Percentiles rank a stretch among this genome's conserved stretches.
Conservation (phyloP, 1,284 basidiomycete species). For the Nidula niveotomentosa region DNA sequence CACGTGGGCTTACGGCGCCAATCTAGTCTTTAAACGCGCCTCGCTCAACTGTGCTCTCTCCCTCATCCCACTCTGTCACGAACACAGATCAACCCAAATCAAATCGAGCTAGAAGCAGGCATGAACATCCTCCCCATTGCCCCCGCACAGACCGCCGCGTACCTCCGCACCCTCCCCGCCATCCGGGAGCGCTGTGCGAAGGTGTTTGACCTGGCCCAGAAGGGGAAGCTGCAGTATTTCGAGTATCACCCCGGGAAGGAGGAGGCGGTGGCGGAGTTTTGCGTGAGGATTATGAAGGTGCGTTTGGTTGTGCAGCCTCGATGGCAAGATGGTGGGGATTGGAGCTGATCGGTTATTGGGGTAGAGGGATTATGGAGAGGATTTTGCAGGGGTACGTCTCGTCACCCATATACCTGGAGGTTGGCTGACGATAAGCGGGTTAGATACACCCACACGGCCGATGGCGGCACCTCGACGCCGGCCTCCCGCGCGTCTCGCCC, state of each 20-base stretch:
- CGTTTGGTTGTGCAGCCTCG: constrained; percentile 4
- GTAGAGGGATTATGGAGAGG: constrained; percentile 78
- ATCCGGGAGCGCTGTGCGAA: constrained; percentile 83
- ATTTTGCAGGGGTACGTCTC: constrained; percentile 1
- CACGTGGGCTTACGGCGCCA: too few species aligned
- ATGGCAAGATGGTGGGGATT: neutral
- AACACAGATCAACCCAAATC: too few species aligned
- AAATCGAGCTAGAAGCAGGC: too few species aligned
- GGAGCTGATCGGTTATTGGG: constrained; percentile 2
- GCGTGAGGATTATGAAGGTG: constrained; percentile 80
- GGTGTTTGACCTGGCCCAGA: constrained; percentile 77
- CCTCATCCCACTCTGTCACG: too few species aligned
- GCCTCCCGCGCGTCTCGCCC: constrained; percentile 59
- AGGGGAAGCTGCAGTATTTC: constrained; percentile 82
- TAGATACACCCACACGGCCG: constrained; percentile 88
- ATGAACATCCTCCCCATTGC: too few species aligned
- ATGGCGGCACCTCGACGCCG: constrained; percentile 86
- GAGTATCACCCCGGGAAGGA: constrained; percentile 81
- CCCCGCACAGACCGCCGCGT: constrained; percentile 38
- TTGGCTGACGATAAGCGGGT: too few species aligned
- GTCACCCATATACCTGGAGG: constrained; percentile 20
- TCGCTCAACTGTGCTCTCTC: too few species aligned
- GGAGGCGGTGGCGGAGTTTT: constrained; percentile 75
- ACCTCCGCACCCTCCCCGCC: constrained; percentile 85
- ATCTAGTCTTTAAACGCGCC: too few species aligned